Base-by-base conservation (phyloP, 1,139 yeast species). In the Taphrina populina region DNA sequence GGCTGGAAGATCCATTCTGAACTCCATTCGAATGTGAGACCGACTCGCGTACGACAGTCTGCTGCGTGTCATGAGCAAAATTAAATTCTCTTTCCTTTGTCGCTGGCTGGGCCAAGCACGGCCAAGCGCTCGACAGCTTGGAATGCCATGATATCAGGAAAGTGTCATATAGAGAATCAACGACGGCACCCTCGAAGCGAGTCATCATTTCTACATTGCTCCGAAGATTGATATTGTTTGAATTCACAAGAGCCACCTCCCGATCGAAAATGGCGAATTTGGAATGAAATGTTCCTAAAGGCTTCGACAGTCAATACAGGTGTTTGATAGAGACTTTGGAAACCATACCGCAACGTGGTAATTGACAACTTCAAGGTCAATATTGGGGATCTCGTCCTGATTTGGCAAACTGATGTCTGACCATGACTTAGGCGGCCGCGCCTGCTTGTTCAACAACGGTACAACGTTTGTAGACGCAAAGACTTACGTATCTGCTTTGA, bases 171-270 rank as follows among this genome's bases (percentile, higher is more conserved):
- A 45, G 33, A 5, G 52, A 45, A 19, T 45, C 33, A n/a, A 45
- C 52, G 34, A 45, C 43, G 6, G 33, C 52, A n/a, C 52, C 52
- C 19, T 45, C 52, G 17, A 45, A 35, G n/a, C 41, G 40, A 32
- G 41, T 35, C 52, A 45, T 45, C 41, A 45, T 34, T 23, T 45
- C 52, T 4, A 45, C 41, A 34, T 45, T 45, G 13, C 41, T 34
- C 15, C 52, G 40, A 4, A 34, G 24, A 24, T 45, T 34, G 34
- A 45, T 34, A 34, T 45, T 45, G 24, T 45, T 45, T 32, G 52
- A 45, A 19, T 45, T 45, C 33, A 45, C 41, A 26, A 45, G 52
- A 7, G 52, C 52, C 6, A 45, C 41, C 26, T 45, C 24, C 20
- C 52, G 40, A 26, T 45, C 52, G 52, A 45, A 23, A 11, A 45